Evolutionary conservation across 345 rosid genomes (phyloP).

Genomic region (Gossypium anomalum): DNA sequence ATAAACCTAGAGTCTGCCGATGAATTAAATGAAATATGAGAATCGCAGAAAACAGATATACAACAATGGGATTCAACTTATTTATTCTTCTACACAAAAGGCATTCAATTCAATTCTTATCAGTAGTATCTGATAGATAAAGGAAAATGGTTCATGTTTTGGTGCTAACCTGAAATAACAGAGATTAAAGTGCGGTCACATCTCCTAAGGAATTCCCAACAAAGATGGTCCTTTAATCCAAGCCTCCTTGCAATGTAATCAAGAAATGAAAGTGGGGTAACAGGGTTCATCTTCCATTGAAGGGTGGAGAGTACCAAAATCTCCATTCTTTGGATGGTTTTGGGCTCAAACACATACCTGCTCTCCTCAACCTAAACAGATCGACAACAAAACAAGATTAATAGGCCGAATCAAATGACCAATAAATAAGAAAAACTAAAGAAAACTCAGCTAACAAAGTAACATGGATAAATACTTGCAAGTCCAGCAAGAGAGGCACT

Average conservation of each 20-base stretch:
- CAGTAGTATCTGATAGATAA: background rate
- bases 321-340: constrained; percentile 66
- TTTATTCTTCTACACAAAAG: background rate
- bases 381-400: constrained; percentile 11
- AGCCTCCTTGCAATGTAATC: constrained; percentile 60
- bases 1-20: constrained; percentile 47
- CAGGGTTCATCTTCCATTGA: constrained; percentile 73
- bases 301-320: constrained; percentile 67
- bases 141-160: background rate
- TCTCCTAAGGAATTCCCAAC: constrained; percentile 51
- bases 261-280: constrained; percentile 58
- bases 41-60: background rate
- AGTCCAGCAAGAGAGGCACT: constrained; percentile 59
- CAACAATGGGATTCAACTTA: background rate
- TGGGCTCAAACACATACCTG: constrained; percentile 55
- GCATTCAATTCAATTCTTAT: background rate
- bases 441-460: background rate
- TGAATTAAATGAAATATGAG: background rate
- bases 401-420: background rate
- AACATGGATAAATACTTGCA: constrained; percentile 40
- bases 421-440: background rate
- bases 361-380: constrained; percentile 52
- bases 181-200: constrained; percentile 43
- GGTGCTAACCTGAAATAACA: constrained; percentile 42
- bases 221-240: constrained; percentile 47